Evolutionary conservation across 495 filamentous ascomycete genomes (phyloP).

Genomic region (Aspergillus funiculosus): DNA sequence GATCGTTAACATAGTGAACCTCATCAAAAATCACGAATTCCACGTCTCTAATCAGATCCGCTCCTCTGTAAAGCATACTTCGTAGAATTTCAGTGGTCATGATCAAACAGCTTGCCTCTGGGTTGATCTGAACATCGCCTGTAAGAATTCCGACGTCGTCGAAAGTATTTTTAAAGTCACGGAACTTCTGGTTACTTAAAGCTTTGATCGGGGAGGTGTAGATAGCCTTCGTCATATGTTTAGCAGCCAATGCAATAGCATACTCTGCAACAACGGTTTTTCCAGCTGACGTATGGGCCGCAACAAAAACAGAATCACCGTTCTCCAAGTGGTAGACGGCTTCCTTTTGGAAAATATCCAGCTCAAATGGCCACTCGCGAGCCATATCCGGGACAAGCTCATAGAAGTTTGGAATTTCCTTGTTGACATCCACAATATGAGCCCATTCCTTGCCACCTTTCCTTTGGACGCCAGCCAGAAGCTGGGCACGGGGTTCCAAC

Average conservation of each 20-base stretch:
- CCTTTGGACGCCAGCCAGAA: slow-evolving; percentile 65
- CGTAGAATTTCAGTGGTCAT: slow-evolving; percentile 98
- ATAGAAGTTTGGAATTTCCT: slow-evolving; percentile 82
- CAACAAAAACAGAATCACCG: slow-evolving; percentile 96
- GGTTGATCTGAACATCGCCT: slow-evolving; percentile 96
- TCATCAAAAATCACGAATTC: slow-evolving; percentile 99
- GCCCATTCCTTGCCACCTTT: slow-evolving; percentile 86
- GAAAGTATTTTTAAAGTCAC: slow-evolving; percentile 83
- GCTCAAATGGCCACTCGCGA: slow-evolving; percentile 90
- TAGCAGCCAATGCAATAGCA: slow-evolving; percentile 88
- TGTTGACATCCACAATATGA: slow-evolving; percentile 92
- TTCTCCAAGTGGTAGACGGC: slow-evolving; percentile 95
- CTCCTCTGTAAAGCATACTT: slow-evolving; percentile 96
- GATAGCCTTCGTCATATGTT: slow-evolving; percentile 98
- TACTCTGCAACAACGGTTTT: slow-evolving; percentile 99
- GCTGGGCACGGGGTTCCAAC: slow-evolving; percentile 71
- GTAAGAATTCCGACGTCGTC: slow-evolving; percentile 96
- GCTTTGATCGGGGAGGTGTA: slow-evolving; percentile 99
- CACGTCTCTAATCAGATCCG: slow-evolving; percentile 92
- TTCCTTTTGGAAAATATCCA: slow-evolving; percentile 98
- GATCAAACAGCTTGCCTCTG: slow-evolving; percentile 95
- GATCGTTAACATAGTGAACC: slow-evolving; percentile 97
- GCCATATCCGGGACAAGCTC: slow-evolving; percentile 97
- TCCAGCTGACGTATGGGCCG: slow-evolving; percentile 96
- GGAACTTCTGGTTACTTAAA: slow-evolving; percentile 96